Percentiles rank a stretch among this genome's conserved stretches.
These are phyloP conservation scores for Cupressus sempervirens DNA, from an alignment of 75 land plant species.

Conservation along the genomic window DNA sequence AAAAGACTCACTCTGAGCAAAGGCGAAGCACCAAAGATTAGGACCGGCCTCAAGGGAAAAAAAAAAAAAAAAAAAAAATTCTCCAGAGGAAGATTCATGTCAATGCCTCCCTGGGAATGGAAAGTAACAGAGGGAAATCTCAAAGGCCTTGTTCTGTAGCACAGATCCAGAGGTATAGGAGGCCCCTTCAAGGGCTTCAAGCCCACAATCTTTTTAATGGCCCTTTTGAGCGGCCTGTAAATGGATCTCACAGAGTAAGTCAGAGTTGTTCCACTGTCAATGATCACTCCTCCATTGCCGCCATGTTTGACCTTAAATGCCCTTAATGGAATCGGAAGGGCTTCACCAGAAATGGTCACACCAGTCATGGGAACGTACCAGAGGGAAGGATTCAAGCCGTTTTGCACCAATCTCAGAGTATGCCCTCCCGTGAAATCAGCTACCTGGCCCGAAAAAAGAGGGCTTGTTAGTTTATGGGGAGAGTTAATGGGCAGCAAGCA, in stretches of 20 bases:
- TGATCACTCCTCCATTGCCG: constrained; percentile 61
- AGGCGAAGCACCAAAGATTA: too few species aligned
- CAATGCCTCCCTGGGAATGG: too few species aligned
- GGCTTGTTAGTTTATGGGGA: too few species aligned
- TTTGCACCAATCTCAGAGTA: too few species aligned
- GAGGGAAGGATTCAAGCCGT: constrained; percentile 28
- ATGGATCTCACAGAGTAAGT: constrained; percentile 32
- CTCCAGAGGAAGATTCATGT: too few species aligned
- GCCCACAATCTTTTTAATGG: constrained; percentile 16
- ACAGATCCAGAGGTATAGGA: constrained; percentile 41
- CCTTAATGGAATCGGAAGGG: constrained; percentile 17
- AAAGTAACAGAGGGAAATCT: constrained; percentile 26
- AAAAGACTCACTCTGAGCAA: too few species aligned
- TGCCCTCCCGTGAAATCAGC: too few species aligned
- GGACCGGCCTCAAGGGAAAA: too few species aligned
- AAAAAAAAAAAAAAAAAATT: too few species aligned
- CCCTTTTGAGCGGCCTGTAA: constrained; percentile 25
- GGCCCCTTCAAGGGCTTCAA: constrained; percentile 23
- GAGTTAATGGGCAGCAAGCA: constrained; percentile 47
- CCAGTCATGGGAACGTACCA: constrained; percentile 47
- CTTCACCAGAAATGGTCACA: constrained; percentile 32
- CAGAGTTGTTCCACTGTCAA: constrained; percentile 74
- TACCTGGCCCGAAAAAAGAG: too few species aligned
- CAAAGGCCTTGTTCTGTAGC: constrained; percentile 34
- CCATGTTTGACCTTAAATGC: constrained; percentile 21